Evolutionary conservation across 1,139 yeast genomes (phyloP), one percentile per base, ranked within the genome.

Genomic region (Taiozyma sp.): DNA sequence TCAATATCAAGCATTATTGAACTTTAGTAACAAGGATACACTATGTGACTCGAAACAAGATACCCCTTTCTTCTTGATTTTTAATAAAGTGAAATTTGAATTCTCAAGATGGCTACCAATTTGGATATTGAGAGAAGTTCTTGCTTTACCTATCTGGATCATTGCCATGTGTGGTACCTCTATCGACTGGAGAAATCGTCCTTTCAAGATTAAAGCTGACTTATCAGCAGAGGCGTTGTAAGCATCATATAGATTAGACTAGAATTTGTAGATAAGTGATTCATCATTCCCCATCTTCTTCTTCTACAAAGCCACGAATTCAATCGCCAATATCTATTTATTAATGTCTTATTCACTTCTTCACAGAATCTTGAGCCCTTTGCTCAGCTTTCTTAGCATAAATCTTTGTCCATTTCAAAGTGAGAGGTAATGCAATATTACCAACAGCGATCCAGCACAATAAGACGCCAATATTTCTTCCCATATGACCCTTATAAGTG

Each of bases 61-160:
- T 3, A 46, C 56, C 9, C 62, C 63, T 9, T 60, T 56, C 50
- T 60, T 59, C 45, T 49, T 63, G 19, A 49, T 54, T 3, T 30
- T 61, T 19, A 52, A 56, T 11, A 71, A 73, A 2, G 56, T 54
- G 43, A 74, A 78, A 72, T 55, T 73, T 19, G 49, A 56, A n/a
- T 40, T 66, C 19, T 46, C 53, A 1, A 59, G 66, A 21, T 78
- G 81, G 81, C 50, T 73, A 3, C 63, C 69, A 4, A 69, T 73
- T 26, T 89, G 97, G 97, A 39, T 76, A 0, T 63, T 80, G 45
- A 72, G 97, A 48, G 97, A 89, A 62, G 22, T 75, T 0, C 68
- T 88, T 53, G 97, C 97, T 1, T 70, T 89, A 35, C 96, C 96
- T 0, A 80, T 89, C 28, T 89, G 97, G 97, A 56, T 85, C 4